These are phyloP conservation scores for Kalaharituber pfeilii DNA, from an alignment of 2,329 filamentous ascomycete genomes.

Conservation along the genomic window DNA sequence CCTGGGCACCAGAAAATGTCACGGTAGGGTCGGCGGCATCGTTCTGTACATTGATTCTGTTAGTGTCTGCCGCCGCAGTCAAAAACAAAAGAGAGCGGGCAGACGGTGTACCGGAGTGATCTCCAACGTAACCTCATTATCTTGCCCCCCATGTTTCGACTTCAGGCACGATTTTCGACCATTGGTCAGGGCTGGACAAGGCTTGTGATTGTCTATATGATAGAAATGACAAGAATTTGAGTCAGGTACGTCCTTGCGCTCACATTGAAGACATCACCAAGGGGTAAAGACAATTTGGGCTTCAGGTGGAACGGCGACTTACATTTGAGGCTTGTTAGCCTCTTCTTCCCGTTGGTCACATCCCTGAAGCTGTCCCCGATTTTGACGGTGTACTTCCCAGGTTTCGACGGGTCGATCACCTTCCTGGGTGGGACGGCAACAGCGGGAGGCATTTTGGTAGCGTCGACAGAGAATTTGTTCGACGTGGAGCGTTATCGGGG, in stretches of 20 bases:
- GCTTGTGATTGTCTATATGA: constrained; percentile 17
- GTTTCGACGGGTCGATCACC: constrained; percentile 12
- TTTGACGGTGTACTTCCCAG: constrained; percentile 12
- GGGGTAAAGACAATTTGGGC: too few relatives aligned
- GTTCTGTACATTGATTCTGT: neutral
- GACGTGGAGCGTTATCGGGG: too few relatives aligned
- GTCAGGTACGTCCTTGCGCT: neutral
- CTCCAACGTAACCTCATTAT: neutral
- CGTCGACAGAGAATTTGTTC: neutral
- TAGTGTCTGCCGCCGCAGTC: constrained; percentile 9
- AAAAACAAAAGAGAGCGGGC: neutral
- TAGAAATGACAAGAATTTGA: neutral
- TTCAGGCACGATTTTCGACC: constrained; percentile 6
- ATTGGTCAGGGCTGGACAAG: constrained; percentile 7
- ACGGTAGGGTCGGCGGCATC: constrained; percentile 4
- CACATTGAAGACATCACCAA: neutral
- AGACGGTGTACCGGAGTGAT: neutral
- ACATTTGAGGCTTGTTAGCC: constrained; percentile 18
- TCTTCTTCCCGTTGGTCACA: neutral
- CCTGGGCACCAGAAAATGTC: constrained; percentile 13
- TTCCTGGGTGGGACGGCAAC: constrained; percentile 7
- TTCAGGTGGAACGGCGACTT: neutral
- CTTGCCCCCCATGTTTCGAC: constrained; percentile 4
- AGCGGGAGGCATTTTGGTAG: constrained; percentile 9
- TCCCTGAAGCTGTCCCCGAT: constrained; percentile 14